Conservation (phyloP, 208 protist species). For the Crithidia expoeki region DNA sequence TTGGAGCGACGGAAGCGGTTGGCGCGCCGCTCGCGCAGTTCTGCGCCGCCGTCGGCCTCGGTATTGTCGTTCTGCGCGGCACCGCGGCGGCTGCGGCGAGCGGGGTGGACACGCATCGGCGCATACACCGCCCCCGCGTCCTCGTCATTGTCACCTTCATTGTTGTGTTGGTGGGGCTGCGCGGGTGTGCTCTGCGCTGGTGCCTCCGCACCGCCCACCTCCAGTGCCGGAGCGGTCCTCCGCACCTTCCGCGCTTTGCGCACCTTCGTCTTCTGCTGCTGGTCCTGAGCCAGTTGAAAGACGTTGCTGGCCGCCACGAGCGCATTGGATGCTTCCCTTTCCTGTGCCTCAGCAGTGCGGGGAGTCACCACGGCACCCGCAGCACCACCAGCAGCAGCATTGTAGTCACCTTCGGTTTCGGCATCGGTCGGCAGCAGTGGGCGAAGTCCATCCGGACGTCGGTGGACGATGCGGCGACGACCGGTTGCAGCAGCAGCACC, state of each 20-base stretch:
- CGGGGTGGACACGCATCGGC: background rate
- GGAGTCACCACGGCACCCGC: slow-evolving; percentile 13
- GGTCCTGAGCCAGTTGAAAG: slow-evolving; percentile 30
- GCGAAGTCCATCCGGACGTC: background rate
- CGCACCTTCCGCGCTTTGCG: slow-evolving; percentile 15
- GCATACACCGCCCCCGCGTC: background rate
- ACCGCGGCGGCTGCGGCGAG: slow-evolving; percentile 18
- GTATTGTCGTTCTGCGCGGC: background rate
- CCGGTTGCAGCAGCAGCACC: background rate
- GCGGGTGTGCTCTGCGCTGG: background rate
- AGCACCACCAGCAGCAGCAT: slow-evolving; percentile 5
- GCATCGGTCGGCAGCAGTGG: background rate
- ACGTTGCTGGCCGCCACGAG: slow-evolving; percentile 26
- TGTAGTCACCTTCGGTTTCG: background rate
- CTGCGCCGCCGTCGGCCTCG: slow-evolving; percentile 8
- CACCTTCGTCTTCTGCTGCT: slow-evolving; percentile 28
- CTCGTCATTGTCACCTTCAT: slow-evolving; percentile 1
- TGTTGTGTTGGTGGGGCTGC: background rate
- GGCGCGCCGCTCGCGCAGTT: slow-evolving; percentile 37
- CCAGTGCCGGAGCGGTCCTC: background rate
- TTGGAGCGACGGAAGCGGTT: slow-evolving; percentile 39
- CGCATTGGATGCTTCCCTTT: slow-evolving; percentile 18
- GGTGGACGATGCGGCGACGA: slow-evolving; percentile 16
- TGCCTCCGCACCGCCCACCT: background rate
- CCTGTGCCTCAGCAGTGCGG: slow-evolving; percentile 19